Evolutionary conservation across 2,329 filamentous ascomycete species (phyloP).

Genomic region (Raffaelea arxii): DNA sequence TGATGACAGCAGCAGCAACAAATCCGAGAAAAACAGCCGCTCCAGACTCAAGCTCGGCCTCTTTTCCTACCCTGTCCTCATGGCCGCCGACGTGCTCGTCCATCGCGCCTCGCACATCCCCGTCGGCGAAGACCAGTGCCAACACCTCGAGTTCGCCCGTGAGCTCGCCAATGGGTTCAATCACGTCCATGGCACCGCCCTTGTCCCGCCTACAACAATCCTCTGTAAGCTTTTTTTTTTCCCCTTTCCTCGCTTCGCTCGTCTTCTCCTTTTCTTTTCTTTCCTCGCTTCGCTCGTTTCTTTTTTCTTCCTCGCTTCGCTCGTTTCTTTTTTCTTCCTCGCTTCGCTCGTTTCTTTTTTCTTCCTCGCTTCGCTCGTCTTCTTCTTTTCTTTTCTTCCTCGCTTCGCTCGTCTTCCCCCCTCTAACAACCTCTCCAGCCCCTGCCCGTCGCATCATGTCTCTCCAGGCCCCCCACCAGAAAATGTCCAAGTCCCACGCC

Average conservation of each 20-base stretch:
- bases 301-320: neutral
- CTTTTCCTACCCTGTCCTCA: conserved; percentile 91
- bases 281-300: neutral
- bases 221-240: conserved; percentile 43
- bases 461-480: conserved; percentile 62
- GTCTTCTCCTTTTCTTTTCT: too few relatives aligned
- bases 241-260: too few relatives aligned
- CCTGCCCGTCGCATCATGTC: conserved; percentile 85
- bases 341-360: neutral
- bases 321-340: neutral
- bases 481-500: conserved; percentile 89
- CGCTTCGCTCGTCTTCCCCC: too few relatives aligned
- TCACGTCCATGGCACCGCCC: conserved; percentile 52
- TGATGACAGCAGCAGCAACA: conserved; percentile 46
- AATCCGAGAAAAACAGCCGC: conserved; percentile 47
- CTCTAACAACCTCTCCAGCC: conserved; percentile 33
- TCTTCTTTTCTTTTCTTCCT: too few relatives aligned
- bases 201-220: conserved; percentile 55
- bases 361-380: conserved; percentile 2
- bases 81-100: conserved; percentile 87
- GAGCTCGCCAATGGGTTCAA: conserved; percentile 86
- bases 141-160: conserved; percentile 88
- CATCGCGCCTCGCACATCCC: conserved; percentile 89
- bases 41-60: conserved; percentile 69
- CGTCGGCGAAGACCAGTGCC: conserved; percentile 88